Conservation (phyloP, 495 filamentous ascomycete genomes). For the Penicillium parvum region DNA sequence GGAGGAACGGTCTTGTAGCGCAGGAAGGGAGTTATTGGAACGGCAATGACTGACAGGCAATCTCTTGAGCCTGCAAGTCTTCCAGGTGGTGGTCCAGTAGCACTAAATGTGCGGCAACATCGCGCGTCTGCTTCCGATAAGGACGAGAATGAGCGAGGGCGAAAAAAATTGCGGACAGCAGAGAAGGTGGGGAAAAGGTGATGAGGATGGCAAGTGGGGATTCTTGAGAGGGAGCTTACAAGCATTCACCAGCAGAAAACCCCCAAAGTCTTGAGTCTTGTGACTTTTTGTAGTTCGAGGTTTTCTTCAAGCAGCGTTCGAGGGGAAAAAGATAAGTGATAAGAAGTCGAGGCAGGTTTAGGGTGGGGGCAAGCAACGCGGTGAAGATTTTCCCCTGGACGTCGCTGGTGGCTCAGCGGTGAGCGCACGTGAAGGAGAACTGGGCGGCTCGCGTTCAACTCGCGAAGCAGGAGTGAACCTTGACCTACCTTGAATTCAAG, state of each 20-base stretch:
- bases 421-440: conserved; percentile 16
- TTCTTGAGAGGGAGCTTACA: not conserved
- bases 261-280: no score
- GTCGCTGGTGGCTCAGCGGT: conserved; percentile 26
- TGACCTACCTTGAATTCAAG: not conserved
- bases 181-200: not conserved
- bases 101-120: not conserved
- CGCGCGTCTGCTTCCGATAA: not conserved
- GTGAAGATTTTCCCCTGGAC: conserved; percentile 12
- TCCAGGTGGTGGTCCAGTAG: not conserved
- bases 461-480: conserved; percentile 1
- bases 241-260: no score
- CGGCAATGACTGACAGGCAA: not conserved
- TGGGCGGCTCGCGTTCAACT: conserved; percentile 12
- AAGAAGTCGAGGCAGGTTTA: conserved; percentile 1
- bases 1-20: no score
- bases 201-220: not conserved
- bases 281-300: no score
- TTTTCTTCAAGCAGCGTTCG: not conserved
- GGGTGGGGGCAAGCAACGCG: conserved; percentile 6
- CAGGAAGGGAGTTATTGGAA: no score
- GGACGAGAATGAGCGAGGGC: not conserved
- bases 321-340: conserved; percentile 13
- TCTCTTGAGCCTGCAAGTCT: not conserved
- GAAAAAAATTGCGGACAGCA: not conserved